phyloP scores from a whole-genome alignment of 306 rosid genomes.

The Pyrus bretschneideri region DNA sequence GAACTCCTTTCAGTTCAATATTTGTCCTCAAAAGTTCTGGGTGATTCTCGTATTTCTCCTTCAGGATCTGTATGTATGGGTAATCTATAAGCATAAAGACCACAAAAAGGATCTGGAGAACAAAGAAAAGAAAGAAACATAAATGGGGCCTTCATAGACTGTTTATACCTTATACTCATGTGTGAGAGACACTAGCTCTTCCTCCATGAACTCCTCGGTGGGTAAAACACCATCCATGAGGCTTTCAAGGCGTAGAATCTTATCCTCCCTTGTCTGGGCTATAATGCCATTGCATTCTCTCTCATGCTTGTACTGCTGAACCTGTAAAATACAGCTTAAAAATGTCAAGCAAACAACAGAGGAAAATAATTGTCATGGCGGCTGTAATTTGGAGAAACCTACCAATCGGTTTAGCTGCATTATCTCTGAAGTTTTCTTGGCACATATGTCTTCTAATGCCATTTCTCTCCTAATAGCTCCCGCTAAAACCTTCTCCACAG shows the following conservation, averaged over 20 bases:
- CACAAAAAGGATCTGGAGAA: not conserved
- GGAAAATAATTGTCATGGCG: slow-evolving; percentile 6
- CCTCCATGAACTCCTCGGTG: slow-evolving; percentile 78
- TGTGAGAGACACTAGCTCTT: slow-evolving; percentile 59
- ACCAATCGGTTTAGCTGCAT: slow-evolving; percentile 92
- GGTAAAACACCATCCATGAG: slow-evolving; percentile 95
- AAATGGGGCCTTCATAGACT: slow-evolving; percentile 8
- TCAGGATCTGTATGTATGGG: slow-evolving; percentile 54
- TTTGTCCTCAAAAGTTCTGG: slow-evolving; percentile 77
- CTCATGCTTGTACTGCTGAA: slow-evolving; percentile 88
- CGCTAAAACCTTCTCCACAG: slow-evolving; percentile 86
- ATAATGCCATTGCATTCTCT: slow-evolving; percentile 81
- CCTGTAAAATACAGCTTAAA: slow-evolving; percentile 43
- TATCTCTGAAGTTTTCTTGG: slow-evolving; percentile 73
- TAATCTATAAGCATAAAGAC: slow-evolving; percentile 21
- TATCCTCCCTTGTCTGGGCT: slow-evolving; percentile 90
- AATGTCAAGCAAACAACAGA: slow-evolving; percentile 24
- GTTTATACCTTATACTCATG: slow-evolving; percentile 72
- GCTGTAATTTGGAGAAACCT: slow-evolving; percentile 20
- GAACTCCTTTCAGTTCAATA: slow-evolving; percentile 70
- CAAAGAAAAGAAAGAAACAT: not conserved
- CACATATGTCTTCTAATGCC: slow-evolving; percentile 90
- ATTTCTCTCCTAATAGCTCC: slow-evolving; percentile 96
- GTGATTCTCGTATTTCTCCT: slow-evolving; percentile 85
- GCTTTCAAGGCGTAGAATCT: slow-evolving; percentile 84